Base-by-base conservation (phyloP, 768 basidiomycete genomes). In the Leccinellum albellum region DNA sequence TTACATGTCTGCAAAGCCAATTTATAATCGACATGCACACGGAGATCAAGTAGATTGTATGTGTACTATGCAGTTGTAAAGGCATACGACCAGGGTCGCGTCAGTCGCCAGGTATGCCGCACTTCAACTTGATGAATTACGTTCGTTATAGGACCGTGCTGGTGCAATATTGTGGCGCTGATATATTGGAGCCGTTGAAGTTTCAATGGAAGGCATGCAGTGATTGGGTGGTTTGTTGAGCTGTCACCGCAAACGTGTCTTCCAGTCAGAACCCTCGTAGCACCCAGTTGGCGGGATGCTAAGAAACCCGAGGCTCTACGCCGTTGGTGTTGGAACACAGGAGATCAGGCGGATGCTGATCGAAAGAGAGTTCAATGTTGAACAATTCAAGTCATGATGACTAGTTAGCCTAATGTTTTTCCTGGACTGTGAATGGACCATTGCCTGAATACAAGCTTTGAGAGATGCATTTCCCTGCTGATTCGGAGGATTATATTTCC, bases 21-120 rank as follows among this genome's bases (percentile, higher is more conserved):
- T n/a, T n/a, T n/a, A n/a, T n/a, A 70, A 85, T 89, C 50, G 88
- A 96, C 71, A 96, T 96, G 94, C 96, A 96, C 69, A 96, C 94
- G 8, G 93, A 89, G 70, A 75, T 97, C 42, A 89, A 89, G 91
- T 61, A 79, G 95, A 59, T 81, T 91, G 24, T 96, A 96, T 68
- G 91, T 95, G 37, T 98, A n/a, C n/a, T n/a, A 98, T 73, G 88
- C 92, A 28, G 95, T 98, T 15, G 94, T 92, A 9, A 76, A 86
- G 61, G 92, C 94, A 13, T 95, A 92, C 68, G 94, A 96, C 73
- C 75, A 75, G 50, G 90, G 88, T 7, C 81, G 83, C 63, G 76
- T 91, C 60, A 93, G 91, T 71, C 81, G 91, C 63, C 76, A 82
- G 70, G 91, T 93, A 70, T 64, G 85, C 78, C 15, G 17, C 33